Evolutionary conservation across 352 stramenopile genomes (phyloP), one percentile per base, ranked within the genome.

Genomic region (Phytophthora macrochlamydospora): DNA sequence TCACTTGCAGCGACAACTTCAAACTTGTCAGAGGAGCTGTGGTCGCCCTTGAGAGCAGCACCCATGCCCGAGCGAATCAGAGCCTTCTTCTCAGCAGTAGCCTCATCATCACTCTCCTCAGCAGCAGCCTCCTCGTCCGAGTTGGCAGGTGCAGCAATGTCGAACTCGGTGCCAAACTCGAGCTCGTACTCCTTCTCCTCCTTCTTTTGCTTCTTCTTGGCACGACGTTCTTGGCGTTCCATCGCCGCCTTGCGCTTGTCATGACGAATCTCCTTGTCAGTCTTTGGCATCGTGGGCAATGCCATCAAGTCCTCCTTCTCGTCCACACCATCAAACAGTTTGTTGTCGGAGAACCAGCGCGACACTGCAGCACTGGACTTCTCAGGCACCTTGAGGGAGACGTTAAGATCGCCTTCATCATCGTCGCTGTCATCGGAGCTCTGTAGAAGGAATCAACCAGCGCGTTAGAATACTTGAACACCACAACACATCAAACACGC

Each of bases 251-350:
- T 91, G 14, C 97, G 89, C 73, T 99, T 99, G 42, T 98, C 94
- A 51, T 98, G 92, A 33, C 98, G 96, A 59, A 98, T 95, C 67
- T 99, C 85, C 71, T 99, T 99, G 63, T 99, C 98, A 0, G 97
- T 99, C 76, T 98, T 98, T 0, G 97, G 97, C 92, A 99, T 99
- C 8, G 89, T 85, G 0, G 82, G 74, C 18, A 92, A 32, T 8
- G 54, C 44, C 46, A 70, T 65, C 8, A 72, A 14, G 0, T 65
- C 65, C 2, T 91, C 76, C 43, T 87, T 86, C 1, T 90, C 75
- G 2, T 90, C 78, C 2, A 94, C 82, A 9, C 81, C 81, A 0
- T 93, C 84, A 33, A 96, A 96, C 0, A 96, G 58, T 51, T 93
- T 83, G 74, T 95, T 96, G 51, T 85, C 84, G 0, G 83, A 91